Evolutionary conservation across 2,329 filamentous ascomycete species (phyloP).

Genomic region (Berkeleyomyces basicola): DNA sequence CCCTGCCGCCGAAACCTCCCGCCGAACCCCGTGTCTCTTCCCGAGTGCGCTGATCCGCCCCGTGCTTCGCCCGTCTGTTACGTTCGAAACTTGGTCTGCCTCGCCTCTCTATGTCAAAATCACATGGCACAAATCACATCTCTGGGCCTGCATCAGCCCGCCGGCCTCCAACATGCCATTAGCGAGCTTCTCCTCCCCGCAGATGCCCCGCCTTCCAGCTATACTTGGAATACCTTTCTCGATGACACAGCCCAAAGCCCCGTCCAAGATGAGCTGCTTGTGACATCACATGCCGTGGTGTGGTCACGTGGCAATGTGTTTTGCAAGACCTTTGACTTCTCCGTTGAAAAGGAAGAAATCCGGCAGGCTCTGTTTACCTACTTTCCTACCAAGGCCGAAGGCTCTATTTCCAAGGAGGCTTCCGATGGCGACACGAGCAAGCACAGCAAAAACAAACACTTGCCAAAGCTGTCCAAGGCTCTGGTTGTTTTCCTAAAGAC

Average conservation of each 20-base stretch:
- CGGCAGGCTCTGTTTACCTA: conserved; percentile 73
- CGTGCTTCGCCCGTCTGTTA: too few species aligned
- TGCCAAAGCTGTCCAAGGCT: conserved; percentile 31
- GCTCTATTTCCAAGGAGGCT: neutral
- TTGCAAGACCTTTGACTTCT: conserved; percentile 71
- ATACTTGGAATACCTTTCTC: conserved; percentile 53
- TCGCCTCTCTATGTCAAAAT: neutral
- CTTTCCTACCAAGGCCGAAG: conserved; percentile 36
- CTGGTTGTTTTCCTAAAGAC: conserved; percentile 84
- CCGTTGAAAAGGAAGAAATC: conserved; percentile 71
- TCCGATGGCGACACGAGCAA: neutral
- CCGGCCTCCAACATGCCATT: conserved; percentile 67
- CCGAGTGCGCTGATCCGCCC: too few species aligned
- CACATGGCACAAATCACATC: conserved; percentile 81
- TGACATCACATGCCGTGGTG: conserved; percentile 58
- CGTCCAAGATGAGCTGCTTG: conserved; percentile 58
- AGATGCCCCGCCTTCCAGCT: conserved; percentile 48
- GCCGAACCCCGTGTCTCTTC: too few species aligned
- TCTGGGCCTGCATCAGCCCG: conserved; percentile 77
- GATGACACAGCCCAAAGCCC: conserved; percentile 13
- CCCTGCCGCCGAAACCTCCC: too few species aligned
- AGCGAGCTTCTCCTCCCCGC: conserved; percentile 59
- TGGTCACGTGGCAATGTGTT: conserved; percentile 82
- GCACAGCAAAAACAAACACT: conserved; percentile 4
- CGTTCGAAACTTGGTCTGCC: too few species aligned